phyloP scores from a whole-genome alignment of 106 monocot genomes.

The Gastrodia elata region DNA sequence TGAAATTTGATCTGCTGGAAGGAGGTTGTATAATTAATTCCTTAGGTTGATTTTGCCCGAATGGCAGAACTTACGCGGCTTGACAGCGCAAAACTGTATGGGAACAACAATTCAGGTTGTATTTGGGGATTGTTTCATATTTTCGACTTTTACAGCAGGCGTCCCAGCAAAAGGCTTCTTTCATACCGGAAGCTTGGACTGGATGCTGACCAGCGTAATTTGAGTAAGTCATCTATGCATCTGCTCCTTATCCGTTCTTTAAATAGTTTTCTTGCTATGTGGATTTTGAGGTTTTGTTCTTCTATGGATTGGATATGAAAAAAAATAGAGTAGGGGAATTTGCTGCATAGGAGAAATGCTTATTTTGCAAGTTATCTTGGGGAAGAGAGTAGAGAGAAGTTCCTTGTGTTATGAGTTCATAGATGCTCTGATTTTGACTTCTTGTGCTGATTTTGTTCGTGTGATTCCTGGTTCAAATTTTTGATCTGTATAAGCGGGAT shows the following conservation, averaged over 20 bases:
- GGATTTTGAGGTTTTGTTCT: not conserved
- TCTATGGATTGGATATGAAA: too few species aligned
- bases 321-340: too few species aligned
- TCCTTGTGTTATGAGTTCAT: not conserved
- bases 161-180: not conserved
- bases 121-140: constrained; percentile 19
- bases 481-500: not conserved
- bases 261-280: not conserved
- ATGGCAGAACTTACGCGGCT: constrained; percentile 16
- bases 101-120: constrained; percentile 5
- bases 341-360: not conserved
- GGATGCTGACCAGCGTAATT: not conserved
- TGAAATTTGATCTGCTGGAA: not conserved
- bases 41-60: not conserved
- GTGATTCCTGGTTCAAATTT: not conserved
- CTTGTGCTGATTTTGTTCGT: not conserved
- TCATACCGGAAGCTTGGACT: not conserved
- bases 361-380: too few species aligned
- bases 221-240: not conserved
- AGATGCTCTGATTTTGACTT: not conserved
- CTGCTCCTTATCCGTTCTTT: not conserved
- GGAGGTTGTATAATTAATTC: not conserved
- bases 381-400: too few species aligned
- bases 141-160: constrained; percentile 8
- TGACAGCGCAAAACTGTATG: constrained; percentile 10